These are phyloP conservation scores for Prunella vulgaris DNA, from an alignment of 257 asterid genomes.

Conservation along the genomic window DNA sequence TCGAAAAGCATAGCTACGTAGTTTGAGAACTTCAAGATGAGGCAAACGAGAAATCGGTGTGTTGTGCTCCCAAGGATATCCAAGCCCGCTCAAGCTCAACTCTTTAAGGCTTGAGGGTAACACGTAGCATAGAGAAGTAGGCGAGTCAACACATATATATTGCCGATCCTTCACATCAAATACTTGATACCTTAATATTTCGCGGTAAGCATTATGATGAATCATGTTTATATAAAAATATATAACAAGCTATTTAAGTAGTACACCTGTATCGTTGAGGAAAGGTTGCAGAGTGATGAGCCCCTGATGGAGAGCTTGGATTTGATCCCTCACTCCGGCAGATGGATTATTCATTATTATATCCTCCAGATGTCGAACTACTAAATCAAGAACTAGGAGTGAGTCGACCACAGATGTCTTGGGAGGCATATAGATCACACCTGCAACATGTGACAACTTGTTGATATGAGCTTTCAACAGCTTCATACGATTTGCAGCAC, in stretches of 20 bases:
- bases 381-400: slow-evolving; percentile 1
- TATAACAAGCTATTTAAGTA: no score
- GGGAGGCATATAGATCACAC: no score
- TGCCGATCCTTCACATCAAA: no score
- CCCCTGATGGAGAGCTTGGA: background rate
- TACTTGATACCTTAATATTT: no score
- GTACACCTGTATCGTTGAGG: background rate
- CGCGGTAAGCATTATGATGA: no score
- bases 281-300: background rate
- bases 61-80: background rate
- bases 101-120: background rate
- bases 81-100: background rate
- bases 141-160: background rate
- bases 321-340: background rate
- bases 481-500: background rate
- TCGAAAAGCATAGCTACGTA: background rate
- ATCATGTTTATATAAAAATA: no score
- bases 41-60: background rate
- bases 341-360: background rate
- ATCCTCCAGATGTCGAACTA: background rate
- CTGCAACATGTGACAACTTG: background rate
- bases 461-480: background rate
- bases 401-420: background rate
- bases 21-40: background rate
- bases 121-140: background rate